Conservation (phyloP, 2,329 filamentous ascomycete genomes). For the Kalaharituber pfeilii region DNA sequence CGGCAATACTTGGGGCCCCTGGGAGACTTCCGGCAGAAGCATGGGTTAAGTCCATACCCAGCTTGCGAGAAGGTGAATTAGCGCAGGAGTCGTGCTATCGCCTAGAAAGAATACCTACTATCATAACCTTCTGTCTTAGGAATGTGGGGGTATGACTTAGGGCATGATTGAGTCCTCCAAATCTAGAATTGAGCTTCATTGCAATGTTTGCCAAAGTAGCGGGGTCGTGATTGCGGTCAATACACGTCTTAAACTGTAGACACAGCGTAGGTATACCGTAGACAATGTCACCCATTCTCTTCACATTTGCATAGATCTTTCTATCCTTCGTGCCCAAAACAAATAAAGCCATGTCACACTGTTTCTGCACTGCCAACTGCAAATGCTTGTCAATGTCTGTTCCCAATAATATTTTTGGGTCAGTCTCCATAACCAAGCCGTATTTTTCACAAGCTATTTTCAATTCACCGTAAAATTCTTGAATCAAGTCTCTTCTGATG, state of each 20-base stretch:
- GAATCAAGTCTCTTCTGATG: too few relatives aligned
- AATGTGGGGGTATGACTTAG: conserved; percentile 42
- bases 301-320: conserved; percentile 47
- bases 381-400: conserved; percentile 8
- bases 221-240: neutral
- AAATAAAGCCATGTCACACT: conserved; percentile 43
- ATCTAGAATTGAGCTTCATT: conserved; percentile 69
- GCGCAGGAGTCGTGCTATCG: too few relatives aligned
- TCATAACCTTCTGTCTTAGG: conserved; percentile 53
- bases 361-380: conserved; percentile 1
- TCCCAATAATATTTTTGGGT: too few relatives aligned
- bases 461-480: too few relatives aligned
- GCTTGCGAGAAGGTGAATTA: conserved; percentile 13
- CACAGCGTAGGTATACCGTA: conserved; percentile 54
- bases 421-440: too few relatives aligned
- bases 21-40: conserved; percentile 49
- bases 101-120: conserved; percentile 77
- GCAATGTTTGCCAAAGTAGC: conserved; percentile 45
- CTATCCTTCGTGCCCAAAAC: conserved; percentile 39
- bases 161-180: conserved; percentile 54
- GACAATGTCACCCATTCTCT: conserved; percentile 47
- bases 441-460: too few relatives aligned
- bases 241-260: conserved; percentile 32
- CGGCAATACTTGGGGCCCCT: conserved; percentile 56
- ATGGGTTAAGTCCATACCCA: conserved; percentile 56